A percentile compares a stretch with the other conserved stretches of the same genome.
Evolutionary conservation across 768 basidiomycete genomes (phyloP).

Genomic region (Boletellus ananiceps): DNA sequence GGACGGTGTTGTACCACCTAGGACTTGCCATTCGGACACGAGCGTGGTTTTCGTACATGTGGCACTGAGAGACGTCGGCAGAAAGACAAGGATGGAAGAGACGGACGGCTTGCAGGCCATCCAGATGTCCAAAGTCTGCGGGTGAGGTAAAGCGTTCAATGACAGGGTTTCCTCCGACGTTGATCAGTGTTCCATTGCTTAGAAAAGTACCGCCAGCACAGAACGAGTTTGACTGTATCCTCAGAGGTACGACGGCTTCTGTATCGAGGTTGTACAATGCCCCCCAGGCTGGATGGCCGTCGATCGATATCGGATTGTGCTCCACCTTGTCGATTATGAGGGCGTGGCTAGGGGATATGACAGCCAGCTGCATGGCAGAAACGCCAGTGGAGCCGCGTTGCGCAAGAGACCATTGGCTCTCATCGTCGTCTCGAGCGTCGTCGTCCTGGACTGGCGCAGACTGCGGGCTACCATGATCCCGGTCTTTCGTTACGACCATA

Average conservation of each 20-base stretch:
- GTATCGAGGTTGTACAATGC: conserved; percentile 68
- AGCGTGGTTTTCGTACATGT: conserved; percentile 60
- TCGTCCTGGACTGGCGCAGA: neutral
- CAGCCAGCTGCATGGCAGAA: conserved; percentile 69
- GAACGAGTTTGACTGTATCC: conserved; percentile 76
- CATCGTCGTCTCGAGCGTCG: neutral
- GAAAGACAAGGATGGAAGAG: conserved; percentile 64
- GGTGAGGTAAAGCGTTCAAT: conserved; percentile 58
- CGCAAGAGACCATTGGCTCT: conserved; percentile 48
- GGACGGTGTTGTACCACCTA: conserved; percentile 75
- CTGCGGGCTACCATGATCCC: neutral
- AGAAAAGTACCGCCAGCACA: conserved; percentile 81
- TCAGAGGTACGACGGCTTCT: conserved; percentile 55
- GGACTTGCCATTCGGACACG: conserved; percentile 69
- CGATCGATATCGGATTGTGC: conserved; percentile 71
- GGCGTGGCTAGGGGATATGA: conserved; percentile 67
- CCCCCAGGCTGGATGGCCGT: conserved; percentile 79
- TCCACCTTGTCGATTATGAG: conserved; percentile 82
- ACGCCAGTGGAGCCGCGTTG: conserved; percentile 73
- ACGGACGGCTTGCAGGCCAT: conserved; percentile 72
- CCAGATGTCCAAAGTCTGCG: conserved; percentile 69
- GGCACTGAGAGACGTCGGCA: conserved; percentile 45
- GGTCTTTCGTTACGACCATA: conserved; percentile 56
- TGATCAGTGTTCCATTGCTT: conserved; percentile 71
- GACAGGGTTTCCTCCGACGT: conserved; percentile 80